These are phyloP conservation scores for Lipomyces spencermartinsiae DNA, from an alignment of 805 yeast species.

Conservation along the genomic window DNA sequence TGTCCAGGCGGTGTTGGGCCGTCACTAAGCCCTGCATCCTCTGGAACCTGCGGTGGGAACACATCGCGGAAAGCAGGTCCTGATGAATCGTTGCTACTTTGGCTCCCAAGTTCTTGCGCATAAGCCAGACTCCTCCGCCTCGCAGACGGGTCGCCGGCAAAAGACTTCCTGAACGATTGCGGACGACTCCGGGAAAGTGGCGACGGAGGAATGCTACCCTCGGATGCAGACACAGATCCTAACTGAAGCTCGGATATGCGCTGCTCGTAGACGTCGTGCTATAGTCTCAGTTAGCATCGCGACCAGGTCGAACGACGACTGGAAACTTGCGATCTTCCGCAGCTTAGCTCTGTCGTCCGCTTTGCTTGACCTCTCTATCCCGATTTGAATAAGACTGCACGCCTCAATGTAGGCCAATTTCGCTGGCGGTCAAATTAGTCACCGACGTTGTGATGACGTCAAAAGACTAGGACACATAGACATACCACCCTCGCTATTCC, in stretches of 20 bases:
- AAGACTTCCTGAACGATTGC: not conserved
- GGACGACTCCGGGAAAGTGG: not conserved
- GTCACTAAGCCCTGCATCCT: not conserved
- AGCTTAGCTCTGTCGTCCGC: slow-evolving; percentile 9
- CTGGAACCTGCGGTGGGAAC: not conserved
- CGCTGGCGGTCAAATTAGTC: slow-evolving; percentile 10
- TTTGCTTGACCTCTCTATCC: slow-evolving; percentile 4
- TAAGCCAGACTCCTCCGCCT: not conserved
- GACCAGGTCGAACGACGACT: too few relatives aligned
- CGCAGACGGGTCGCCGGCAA: not conserved
- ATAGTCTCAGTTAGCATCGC: too few relatives aligned
- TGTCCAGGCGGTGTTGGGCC: not conserved
- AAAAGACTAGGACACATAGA: not conserved
- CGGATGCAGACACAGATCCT: not conserved
- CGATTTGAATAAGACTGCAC: slow-evolving; percentile 15
- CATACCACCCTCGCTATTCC: slow-evolving; percentile 16
- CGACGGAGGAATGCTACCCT: not conserved
- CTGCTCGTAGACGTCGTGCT: slow-evolving; percentile 17
- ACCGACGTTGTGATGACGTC: not conserved
- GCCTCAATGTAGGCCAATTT: slow-evolving; percentile 26
- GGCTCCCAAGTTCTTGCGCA: not conserved
- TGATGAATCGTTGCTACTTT: not conserved
- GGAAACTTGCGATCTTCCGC: slow-evolving; percentile 13
- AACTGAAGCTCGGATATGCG: slow-evolving; percentile 20
- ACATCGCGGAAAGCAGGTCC: not conserved